Evolutionary conservation across 2,329 filamentous ascomycete genomes (phyloP), one percentile per base, ranked within the genome.

Genomic region (Penicillium digitatum): DNA sequence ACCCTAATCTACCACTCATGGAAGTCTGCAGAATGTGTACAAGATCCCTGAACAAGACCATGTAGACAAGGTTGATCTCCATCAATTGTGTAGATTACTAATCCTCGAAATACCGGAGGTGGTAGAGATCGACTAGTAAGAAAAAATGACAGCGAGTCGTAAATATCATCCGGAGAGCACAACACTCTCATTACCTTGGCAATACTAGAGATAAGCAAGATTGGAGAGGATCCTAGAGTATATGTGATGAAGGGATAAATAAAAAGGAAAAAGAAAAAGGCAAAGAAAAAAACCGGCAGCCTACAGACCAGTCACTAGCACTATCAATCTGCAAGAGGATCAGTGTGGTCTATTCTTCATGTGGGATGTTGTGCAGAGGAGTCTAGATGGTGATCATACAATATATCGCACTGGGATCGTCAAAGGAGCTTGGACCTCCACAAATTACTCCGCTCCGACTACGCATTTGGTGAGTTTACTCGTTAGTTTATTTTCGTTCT

Each of bases 311-410:
- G 44, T 29, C 39, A 47, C 43, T 56, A 55, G 57, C 57, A 54
- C 40, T 55, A 48, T 57, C 56, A 53, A 53, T 45, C 53, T 52
- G 35, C 34, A 47, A 40, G 37, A 45, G 38, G 46, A 55, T 50
- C 52, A 56, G 29, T 56, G 56, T 56, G 58, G 29, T 37, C 47
- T 39, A 38, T 39, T 45, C 46, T 48, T 54, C 48, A 54, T 43
- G 57, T 48, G 35, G 35, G 42, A 65, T 64, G 61, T 65, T 58
- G 62, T 64, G 62, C 62, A 64, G 62, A 54, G 54, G 34, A 45
- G 24, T 45, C 35, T 45, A 18, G 29, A 37, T 53, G 60, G 51
- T 55, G 62, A 62, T 60, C 59, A 59, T n/a, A n/a, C n/a, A n/a
- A n/a, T n/a, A n/a, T 56, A 53, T 46, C 26, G 12, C 18, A 5